Evolutionary conservation across 177 flowering plant species (phyloP).

Genomic region (Vitis hybrid): DNA sequence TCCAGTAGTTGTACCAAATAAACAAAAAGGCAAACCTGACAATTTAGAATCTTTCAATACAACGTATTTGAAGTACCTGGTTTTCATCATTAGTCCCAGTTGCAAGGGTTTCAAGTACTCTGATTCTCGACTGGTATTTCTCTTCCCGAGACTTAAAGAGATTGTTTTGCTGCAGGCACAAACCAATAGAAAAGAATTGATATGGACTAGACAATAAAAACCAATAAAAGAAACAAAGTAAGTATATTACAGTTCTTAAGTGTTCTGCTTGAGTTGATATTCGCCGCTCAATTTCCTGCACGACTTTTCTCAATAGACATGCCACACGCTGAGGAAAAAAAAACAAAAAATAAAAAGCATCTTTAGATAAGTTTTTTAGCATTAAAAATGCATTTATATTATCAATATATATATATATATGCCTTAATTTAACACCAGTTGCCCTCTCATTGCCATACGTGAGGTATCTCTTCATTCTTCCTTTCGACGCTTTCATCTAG

Average conservation of each 20-base stretch:
- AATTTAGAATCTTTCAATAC: not conserved
- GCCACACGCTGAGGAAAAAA: conserved; percentile 65
- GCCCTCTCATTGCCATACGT: conserved; percentile 34
- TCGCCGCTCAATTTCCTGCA: conserved; percentile 92
- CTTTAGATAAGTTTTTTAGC: not conserved
- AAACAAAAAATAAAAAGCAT: not conserved
- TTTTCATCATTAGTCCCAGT: conserved; percentile 69
- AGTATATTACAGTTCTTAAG: conserved; percentile 58
- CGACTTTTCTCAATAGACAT: conserved; percentile 67
- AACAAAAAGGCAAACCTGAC: not conserved
- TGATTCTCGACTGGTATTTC: conserved; percentile 71
- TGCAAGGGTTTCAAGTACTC: conserved; percentile 86
- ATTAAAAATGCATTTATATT: not conserved
- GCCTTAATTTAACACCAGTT: conserved; percentile 6
- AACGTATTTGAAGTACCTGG: conserved; percentile 44
- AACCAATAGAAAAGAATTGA: conserved; percentile 7
- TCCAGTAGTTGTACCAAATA: not conserved
- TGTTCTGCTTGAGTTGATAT: conserved; percentile 81
- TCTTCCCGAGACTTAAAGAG: conserved; percentile 85
- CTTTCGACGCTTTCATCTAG: conserved; percentile 74
- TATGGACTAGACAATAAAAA: conserved; percentile 1
- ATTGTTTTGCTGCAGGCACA: conserved; percentile 75
- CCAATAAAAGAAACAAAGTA: not conserved
- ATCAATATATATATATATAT: not conserved
- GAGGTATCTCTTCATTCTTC: conserved; percentile 64